Evolutionary conservation across 306 rosid species (phyloP).

Genomic region (barrel medic (Medicago truncatula)): MtrunA17r5.0-ANR NC_053043.1:48907501-48908000

Average conservation of each 20-base stretch:
- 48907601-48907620: neutral
- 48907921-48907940: too few species aligned
- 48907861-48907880: neutral
- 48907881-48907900: too few species aligned
- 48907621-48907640: slow-evolving; percentile 11
- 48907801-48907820: neutral
- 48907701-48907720: slow-evolving; percentile 48
- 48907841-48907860: neutral
- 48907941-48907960: too few species aligned
- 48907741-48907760: slow-evolving; percentile 43
- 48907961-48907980: too few species aligned
- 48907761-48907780: slow-evolving; percentile 16
- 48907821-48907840: neutral
- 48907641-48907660: slow-evolving; percentile 20
- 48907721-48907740: slow-evolving; percentile 44
- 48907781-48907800: neutral
- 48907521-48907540: neutral
- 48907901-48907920: too few species aligned
- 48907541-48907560: neutral
- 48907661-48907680: slow-evolving; percentile 22
- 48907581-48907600: neutral
- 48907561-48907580: neutral
- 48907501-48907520: neutral
- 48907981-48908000: too few species aligned
- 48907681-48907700: slow-evolving; percentile 33